These are phyloP conservation scores for Actinomortierella wolfii DNA, from an alignment of 371 early-diverging fungal genomes.

Conservation along the genomic window DNA sequence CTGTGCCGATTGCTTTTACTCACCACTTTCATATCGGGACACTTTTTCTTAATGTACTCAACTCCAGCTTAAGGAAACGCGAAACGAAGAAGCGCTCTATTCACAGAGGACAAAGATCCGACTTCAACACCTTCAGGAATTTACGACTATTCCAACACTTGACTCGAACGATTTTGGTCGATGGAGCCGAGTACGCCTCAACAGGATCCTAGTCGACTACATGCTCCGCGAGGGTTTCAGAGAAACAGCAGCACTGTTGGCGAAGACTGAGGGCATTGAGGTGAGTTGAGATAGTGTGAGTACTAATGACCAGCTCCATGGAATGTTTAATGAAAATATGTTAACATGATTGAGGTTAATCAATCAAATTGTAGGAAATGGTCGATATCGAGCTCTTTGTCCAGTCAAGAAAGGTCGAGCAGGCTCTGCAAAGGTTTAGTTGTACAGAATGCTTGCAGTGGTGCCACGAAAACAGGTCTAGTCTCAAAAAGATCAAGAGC, in stretches of 20 bases:
- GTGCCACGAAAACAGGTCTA: conserved; percentile 91
- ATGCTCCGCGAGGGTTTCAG: conserved; percentile 85
- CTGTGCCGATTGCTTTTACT: neutral
- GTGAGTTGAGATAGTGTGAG: conserved; percentile 50
- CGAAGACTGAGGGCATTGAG: conserved; percentile 65
- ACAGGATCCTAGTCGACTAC: conserved; percentile 92
- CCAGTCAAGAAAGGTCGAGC: conserved; percentile 79
- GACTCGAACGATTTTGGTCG: conserved; percentile 71
- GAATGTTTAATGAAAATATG: too few relatives aligned
- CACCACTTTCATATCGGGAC: neutral
- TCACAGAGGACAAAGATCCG: conserved; percentile 70
- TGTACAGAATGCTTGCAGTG: conserved; percentile 88
- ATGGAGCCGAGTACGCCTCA: conserved; percentile 85
- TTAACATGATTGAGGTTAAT: conserved; percentile 2
- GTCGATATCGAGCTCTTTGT: conserved; percentile 90
- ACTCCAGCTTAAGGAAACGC: conserved; percentile 72
- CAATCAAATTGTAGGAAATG: conserved; percentile 62
- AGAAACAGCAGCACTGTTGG: conserved; percentile 75
- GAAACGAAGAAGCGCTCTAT: conserved; percentile 74
- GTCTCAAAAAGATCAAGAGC: conserved; percentile 87
- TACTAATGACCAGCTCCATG: too few relatives aligned
- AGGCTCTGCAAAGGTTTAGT: conserved; percentile 70
- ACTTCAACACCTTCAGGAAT: conserved; percentile 75
- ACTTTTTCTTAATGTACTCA: neutral
- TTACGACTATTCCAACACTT: conserved; percentile 61